These are phyloP conservation scores for Wickerhamomyces ciferrii DNA, from an alignment of 805 yeast species.

Conservation along the genomic window DNA sequence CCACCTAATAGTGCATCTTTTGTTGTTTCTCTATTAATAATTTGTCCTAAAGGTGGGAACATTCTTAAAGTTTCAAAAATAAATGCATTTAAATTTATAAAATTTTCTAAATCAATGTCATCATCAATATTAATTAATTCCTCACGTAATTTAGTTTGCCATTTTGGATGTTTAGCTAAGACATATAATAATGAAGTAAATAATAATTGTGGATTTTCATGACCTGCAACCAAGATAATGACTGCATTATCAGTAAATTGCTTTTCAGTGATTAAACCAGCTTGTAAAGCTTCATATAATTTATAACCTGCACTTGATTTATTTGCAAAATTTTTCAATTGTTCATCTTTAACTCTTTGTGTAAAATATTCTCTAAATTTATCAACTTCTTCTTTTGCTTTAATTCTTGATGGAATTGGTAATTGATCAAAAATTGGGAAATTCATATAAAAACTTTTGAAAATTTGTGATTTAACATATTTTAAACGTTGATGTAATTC, in stretches of 20 bases:
- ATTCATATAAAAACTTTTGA: constrained; percentile 46
- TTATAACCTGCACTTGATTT: constrained; percentile 35
- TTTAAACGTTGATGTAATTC: constrained; percentile 35
- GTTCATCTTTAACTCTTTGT: constrained; percentile 26
- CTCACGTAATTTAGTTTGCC: constrained; percentile 28
- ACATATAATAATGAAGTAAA: constrained; percentile 41
- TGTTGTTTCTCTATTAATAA: constrained; percentile 45
- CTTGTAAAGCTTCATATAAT: constrained; percentile 33
- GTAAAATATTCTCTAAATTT: constrained; percentile 33
- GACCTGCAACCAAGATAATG: constrained; percentile 56
- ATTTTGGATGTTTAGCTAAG: constrained; percentile 34
- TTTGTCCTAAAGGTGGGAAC: constrained; percentile 53
- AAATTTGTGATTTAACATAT: constrained; percentile 44
- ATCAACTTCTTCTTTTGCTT: constrained; percentile 37
- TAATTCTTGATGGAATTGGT: constrained; percentile 41
- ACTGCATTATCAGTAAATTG: constrained; percentile 51
- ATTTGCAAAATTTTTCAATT: constrained; percentile 20
- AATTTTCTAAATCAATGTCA: constrained; percentile 8
- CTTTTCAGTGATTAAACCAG: constrained; percentile 32
- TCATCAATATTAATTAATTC: constrained; percentile 6
- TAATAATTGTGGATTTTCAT: constrained; percentile 55
- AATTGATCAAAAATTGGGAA: constrained; percentile 50
- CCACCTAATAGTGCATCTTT: constrained; percentile 32
- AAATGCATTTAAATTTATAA: constrained; percentile 28
- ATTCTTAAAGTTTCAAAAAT: constrained; percentile 43